Conservation (phyloP, 225 moss, liverwort and hornwort species). For the Marchantia polymorpha region DNA sequence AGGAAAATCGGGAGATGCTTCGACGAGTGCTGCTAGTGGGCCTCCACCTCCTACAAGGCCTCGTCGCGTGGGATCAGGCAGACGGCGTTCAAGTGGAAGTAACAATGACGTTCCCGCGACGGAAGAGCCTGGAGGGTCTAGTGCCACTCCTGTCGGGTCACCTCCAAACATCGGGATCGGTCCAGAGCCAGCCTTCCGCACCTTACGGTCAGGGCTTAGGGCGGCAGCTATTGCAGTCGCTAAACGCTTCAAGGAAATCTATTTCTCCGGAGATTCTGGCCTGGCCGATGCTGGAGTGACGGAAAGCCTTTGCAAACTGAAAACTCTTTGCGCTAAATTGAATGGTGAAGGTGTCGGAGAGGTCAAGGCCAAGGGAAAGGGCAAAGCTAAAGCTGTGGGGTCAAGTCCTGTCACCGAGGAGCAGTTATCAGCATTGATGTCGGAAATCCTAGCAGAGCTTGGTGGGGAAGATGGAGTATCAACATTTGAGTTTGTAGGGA, state of each 20-base stretch:
- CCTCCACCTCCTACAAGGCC: conserved; percentile 61
- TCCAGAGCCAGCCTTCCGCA: conserved; percentile 58
- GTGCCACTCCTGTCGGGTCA: conserved; percentile 49
- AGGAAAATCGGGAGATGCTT: conserved; percentile 52
- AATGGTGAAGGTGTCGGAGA: conserved; percentile 54
- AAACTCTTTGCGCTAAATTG: conserved; percentile 64
- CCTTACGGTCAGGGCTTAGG: conserved; percentile 67
- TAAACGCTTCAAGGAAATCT: conserved; percentile 67
- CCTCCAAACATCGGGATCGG: conserved; percentile 43
- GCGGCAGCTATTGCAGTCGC: conserved; percentile 65
- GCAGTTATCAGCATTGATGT: conserved; percentile 50
- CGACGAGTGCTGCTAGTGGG: conserved; percentile 59
- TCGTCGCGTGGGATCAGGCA: conserved; percentile 67
- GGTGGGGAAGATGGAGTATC: conserved; percentile 93
- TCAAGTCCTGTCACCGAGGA: conserved; percentile 50
- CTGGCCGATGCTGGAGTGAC: conserved; percentile 80
- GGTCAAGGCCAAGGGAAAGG: conserved; percentile 62
- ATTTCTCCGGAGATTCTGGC: conserved; percentile 81
- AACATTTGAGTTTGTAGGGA: conserved; percentile 96
- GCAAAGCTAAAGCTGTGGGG: conserved; percentile 58
- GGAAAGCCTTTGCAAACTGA: conserved; percentile 86
- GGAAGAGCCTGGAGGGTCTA: conserved; percentile 58
- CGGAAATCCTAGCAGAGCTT: conserved; percentile 70
- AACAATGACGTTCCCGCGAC: conserved; percentile 44
- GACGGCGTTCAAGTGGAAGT: conserved; percentile 68